Base-by-base conservation (phyloP, 1,284 basidiomycete genomes). In the Coniophora puteana region DNA sequence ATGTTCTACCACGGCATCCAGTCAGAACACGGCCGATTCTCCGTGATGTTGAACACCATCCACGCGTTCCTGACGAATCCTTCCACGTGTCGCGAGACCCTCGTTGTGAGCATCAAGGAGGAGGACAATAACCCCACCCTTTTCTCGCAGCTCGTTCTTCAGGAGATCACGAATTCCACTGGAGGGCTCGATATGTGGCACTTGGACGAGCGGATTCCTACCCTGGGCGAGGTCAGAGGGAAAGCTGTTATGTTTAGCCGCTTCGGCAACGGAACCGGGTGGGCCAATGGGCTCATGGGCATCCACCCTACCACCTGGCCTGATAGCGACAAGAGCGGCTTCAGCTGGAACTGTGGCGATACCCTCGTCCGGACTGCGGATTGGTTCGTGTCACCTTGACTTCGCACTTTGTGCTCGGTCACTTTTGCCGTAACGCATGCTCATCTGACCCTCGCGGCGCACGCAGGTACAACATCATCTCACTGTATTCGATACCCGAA, bases 61-160 rank as follows among this genome's bases (percentile, higher is more conserved):
- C 68, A 83, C 49, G 50, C 57, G 2, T 95, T 90, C 62, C 75
- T 94, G 27, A 71, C 71, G 7, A 66, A 71, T 0, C 70, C 83
- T 0, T 48, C 54, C 4, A 76, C 80, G 1, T 69, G 64, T 3
- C 70, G 69, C 28, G 91, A 94, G 61, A 85, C 86, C 0, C 58
- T 94, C 28, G 73, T 94, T 26, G 78, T 93, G 65, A 91, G 81
- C 10, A 76, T 95, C 57, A 93, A 94, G 60, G 86, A 93, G 58
- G 92, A 94, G 58, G 82, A 87, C 52, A 74, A 67, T 40, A 56
- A 62, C 23, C 63, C 71, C 0, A 52, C 55, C 11, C 49, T 62
- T 8, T 93, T 93, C 62, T 85, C 87, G 0, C 52, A 61, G 23
- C 61, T 81, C 8, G 85, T 93, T 6, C 78, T 75, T 38, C 63